Evolutionary conservation across 2,329 filamentous ascomycete genomes (phyloP), one percentile per base, ranked within the genome.

Genomic region (Aspergillus chevalieri): DNA sequence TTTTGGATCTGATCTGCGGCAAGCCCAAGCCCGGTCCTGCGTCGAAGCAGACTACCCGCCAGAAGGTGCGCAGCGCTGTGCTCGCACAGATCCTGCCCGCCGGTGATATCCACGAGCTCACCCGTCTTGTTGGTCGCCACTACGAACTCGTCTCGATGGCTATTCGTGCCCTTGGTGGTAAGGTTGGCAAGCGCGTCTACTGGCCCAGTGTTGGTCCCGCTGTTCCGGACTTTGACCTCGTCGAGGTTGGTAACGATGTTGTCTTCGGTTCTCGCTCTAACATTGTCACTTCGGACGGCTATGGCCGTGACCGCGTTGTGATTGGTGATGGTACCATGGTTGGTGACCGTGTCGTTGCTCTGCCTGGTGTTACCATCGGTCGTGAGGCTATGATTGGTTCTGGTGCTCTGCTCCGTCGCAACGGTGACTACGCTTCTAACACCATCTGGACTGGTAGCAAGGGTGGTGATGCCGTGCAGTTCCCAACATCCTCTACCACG

Each of bases 201-300:
- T 81, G 79, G 79, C 79, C 78, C 3, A 78, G 78, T 7, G 79
- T 76, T 14, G 78, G 78, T 0, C 79, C 78, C 1, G 66, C 64
- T 1, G 74, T 81, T 33, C 71, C 75, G 14, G 77, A 81, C 53
- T 81, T 80, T 53, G 75, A 80, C 52, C 65, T 81, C 1, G 57
- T 82, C 9, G 73, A 81, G 21, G 69, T 82, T 52, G 79, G 79
- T 8, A 74, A 81, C 49, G 75, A 82, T 60, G 78, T 82, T n/a
- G 78, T 82, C 8, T 82, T 82, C 53, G 79, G 79, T 0, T 81
- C 78, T 10, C 72, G 78, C 2, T 75, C 78, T 3, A 73, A 79
- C 49, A 57, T 82, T 0, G 62, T 81, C 26, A 81, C 77, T 1
- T 76, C 77, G 0, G 79, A 82, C 57, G 75, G 72, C 2, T 64